phyloP scores from a whole-genome alignment of 208 protist species.

The Acanthamoeba healyi region DNA sequence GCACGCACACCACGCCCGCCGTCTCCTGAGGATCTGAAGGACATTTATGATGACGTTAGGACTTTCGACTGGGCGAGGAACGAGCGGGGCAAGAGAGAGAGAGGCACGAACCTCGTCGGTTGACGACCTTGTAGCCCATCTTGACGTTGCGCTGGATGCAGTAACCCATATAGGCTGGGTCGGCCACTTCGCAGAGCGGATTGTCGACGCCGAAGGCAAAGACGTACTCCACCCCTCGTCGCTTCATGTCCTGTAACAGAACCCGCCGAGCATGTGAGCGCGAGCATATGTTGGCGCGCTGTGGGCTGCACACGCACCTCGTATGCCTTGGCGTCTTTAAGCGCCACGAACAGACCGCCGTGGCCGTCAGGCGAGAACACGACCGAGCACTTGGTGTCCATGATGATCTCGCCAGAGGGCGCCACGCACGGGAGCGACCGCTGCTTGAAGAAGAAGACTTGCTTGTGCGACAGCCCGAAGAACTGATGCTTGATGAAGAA shows the following conservation, averaged over 20 bases:
- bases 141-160: constrained; percentile 57
- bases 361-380: constrained; percentile 49
- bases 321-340: constrained; percentile 31
- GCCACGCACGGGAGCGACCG: constrained; percentile 28
- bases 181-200: background rate
- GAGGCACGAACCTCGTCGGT: background rate
- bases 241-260: constrained; percentile 53
- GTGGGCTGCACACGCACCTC: background rate
- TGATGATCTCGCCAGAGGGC: constrained; percentile 63
- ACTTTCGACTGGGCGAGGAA: too few relatives aligned
- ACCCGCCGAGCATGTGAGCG: background rate
- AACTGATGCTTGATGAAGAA: constrained; percentile 60
- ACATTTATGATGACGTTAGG: background rate
- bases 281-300: background rate
- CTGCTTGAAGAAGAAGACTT: constrained; percentile 72
- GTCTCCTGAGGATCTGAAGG: constrained; percentile 27
- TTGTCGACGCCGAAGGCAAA: constrained; percentile 49
- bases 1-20: constrained; percentile 35
- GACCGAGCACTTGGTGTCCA: constrained; percentile 63
- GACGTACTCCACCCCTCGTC: constrained; percentile 16
- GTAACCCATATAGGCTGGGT: constrained; percentile 38
- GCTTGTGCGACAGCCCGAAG: constrained; percentile 29
- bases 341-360: constrained; percentile 10
- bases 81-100: too few relatives aligned
- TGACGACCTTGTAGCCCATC: constrained; percentile 55